Evolutionary conservation across 805 yeast species (phyloP), one percentile per base, ranked within the genome.

Genomic region (Starmerella floris): DNA sequence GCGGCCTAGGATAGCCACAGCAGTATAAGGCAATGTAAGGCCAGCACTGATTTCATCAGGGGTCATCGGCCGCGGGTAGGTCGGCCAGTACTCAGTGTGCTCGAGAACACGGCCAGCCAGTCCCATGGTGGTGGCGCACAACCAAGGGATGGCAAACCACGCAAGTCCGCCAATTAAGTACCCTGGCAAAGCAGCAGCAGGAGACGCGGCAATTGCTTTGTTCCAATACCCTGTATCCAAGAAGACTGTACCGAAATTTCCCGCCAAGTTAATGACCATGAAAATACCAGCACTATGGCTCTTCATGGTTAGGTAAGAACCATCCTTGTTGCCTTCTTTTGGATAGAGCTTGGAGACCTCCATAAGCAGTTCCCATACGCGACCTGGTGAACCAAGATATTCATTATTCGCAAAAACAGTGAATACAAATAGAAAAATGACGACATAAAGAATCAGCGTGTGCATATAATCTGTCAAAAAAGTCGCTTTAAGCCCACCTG

Each of bases 111-210:
- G 62, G 41, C 83, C 83, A 19, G 87, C 83, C n/a, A 84, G 64
- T 11, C 95, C 95, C 80, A 83, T 70, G 6, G 93, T 80, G 2
- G 88, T 77, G 15, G 94, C 81, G 40, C 76, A 71, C 44, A 82
- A 70, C 67, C 78, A 79, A 37, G 95, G 95, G 51, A 85, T 78
- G 6, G 94, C 87, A 58, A 83, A 79, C 95, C 95, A 85, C 0
- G 88, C 80, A 35, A 85, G 60, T 23, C 95, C 95, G 45, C 95
- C 95, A 45, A 82, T 62, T 22, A 83, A 76, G 61, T 85, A 85
- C 20, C 94, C 95, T 6, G 91, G 88, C 51, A 84, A 65, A 25
- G 93, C 83, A 36, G 91, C 77, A 10, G 76, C 80, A 20, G 94
- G 93, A 46, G 79, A 71, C 8, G 88, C 77, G 23, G 93, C 83